A percentile compares a stretch with the other conserved stretches of the same genome.
Conservation (phyloP, 106 monocot genomes). For the Iris macrosiphon region DNA sequence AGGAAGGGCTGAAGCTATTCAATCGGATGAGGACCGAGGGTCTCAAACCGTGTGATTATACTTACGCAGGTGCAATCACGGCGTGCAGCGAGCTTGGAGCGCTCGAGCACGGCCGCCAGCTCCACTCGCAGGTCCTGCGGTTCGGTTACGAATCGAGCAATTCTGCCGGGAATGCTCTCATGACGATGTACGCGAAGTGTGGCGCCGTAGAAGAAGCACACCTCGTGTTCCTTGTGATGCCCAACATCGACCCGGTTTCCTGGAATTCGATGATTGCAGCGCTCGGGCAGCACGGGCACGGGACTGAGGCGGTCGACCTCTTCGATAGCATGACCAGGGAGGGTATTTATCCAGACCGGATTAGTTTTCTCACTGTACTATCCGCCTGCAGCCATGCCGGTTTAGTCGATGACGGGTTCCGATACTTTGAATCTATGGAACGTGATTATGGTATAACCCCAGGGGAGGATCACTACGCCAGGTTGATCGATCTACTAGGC, state of each 20-base stretch:
- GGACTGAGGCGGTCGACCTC: conserved; percentile 54
- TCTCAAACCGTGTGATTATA: conserved; percentile 66
- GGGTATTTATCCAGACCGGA: conserved; percentile 48
- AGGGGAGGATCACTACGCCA: conserved; percentile 83
- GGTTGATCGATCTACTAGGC: conserved; percentile 77
- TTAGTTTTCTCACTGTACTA: conserved; percentile 60
- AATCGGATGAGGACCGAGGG: conserved; percentile 50
- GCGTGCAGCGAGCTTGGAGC: conserved; percentile 77
- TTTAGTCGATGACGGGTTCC: conserved; percentile 71
- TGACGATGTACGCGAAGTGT: conserved; percentile 78
- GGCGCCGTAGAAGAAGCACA: conserved; percentile 47
- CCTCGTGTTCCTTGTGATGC: conserved; percentile 64
- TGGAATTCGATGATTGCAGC: conserved; percentile 97
- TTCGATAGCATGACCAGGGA: conserved; percentile 65
- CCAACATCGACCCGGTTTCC: conserved; percentile 60
- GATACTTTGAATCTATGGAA: conserved; percentile 79
- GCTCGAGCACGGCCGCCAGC: conserved; percentile 53
- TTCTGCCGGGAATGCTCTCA: conserved; percentile 55
- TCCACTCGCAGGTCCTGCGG: conserved; percentile 59
- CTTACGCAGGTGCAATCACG: conserved; percentile 55
- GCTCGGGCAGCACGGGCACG: conserved; percentile 88
- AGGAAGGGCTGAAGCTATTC: conserved; percentile 67
- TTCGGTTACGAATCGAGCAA: conserved; percentile 70
- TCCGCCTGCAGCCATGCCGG: conserved; percentile 90
- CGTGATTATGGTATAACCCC: conserved; percentile 55